phyloP scores from a whole-genome alignment of 176 grass and related monocot species.

The Pontederia paniculata region DNA sequence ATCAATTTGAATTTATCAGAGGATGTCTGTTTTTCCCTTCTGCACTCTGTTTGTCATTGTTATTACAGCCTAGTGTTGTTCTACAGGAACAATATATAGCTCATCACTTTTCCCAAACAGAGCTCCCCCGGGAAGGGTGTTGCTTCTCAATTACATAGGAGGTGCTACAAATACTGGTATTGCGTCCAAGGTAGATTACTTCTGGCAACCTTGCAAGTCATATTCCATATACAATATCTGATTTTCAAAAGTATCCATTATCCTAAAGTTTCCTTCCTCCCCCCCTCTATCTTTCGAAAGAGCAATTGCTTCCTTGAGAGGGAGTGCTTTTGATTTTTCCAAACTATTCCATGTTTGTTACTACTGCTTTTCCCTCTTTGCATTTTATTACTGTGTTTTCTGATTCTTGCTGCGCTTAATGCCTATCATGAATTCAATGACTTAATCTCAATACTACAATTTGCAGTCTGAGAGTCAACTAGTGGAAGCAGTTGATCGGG shows the following conservation, averaged over 20 bases:
- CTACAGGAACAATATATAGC: constrained; percentile 83
- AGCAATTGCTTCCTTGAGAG: too few species aligned
- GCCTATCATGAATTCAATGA: not conserved
- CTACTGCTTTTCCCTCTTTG: too few species aligned
- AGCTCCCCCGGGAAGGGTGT: constrained; percentile 67
- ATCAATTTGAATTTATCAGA: not conserved
- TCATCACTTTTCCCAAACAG: constrained; percentile 88
- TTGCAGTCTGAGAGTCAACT: constrained; percentile 63
- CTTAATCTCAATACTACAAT: not conserved
- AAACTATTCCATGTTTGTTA: too few species aligned
- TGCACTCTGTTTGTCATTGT: not conserved
- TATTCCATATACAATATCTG: not conserved
- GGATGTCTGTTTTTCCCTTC: not conserved
- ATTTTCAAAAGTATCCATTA: too few species aligned
- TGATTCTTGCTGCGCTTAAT: not conserved
- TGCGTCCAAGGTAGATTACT: constrained; percentile 54
- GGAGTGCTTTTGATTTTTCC: too few species aligned
- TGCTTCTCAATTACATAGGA: constrained; percentile 95
- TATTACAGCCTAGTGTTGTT: not conserved
- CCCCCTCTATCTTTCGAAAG: too few species aligned
- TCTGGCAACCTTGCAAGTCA: not conserved
- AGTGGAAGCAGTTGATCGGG: constrained; percentile 72
- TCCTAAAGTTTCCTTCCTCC: too few species aligned
- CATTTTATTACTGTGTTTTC: not conserved
- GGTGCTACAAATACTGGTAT: constrained; percentile 83